A percentile compares a stretch with the other conserved stretches of the same genome.
Evolutionary conservation across 2,329 filamentous ascomycete genomes (phyloP).

Genomic region (Aschersonia sp.): DNA sequence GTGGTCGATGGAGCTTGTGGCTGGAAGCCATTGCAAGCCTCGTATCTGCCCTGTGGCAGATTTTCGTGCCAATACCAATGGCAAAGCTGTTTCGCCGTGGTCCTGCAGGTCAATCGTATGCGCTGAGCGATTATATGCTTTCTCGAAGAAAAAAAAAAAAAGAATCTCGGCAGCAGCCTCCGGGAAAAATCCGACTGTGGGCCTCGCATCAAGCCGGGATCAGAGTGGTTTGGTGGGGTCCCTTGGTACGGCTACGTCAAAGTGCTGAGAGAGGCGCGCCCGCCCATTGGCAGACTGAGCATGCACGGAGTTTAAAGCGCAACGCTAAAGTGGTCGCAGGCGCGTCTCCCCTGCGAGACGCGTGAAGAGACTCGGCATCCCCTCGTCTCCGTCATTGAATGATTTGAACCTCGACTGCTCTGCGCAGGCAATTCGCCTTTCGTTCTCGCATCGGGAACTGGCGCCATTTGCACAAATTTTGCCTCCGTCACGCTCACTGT

Average conservation of each 20-base stretch:
- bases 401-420: background rate
- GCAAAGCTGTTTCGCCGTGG: background rate
- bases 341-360: conserved; percentile 4
- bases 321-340: conserved; percentile 4
- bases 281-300: no score
- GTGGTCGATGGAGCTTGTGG: conserved; percentile 50
- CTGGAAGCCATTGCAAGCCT: conserved; percentile 36
- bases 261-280: no score
- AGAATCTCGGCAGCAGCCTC: conserved; percentile 18
- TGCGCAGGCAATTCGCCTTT: background rate
- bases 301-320: conserved; percentile 3
- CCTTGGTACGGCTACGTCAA: no score
- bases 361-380: background rate
- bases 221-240: no score
- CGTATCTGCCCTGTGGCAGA: background rate
- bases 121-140: no score
- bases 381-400: no score
- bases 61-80: background rate
- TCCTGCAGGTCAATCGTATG: background rate
- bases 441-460: no score
- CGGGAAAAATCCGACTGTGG: conserved; percentile 20
- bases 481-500: background rate
- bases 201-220: conserved; percentile 1
- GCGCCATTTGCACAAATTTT: background rate
- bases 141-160: conserved; percentile 10